A percentile compares a stretch with the other conserved stretches of the same genome.
phyloP scores from a whole-genome alignment of 139 green algal species.

The Micromonas commoda region DNA sequence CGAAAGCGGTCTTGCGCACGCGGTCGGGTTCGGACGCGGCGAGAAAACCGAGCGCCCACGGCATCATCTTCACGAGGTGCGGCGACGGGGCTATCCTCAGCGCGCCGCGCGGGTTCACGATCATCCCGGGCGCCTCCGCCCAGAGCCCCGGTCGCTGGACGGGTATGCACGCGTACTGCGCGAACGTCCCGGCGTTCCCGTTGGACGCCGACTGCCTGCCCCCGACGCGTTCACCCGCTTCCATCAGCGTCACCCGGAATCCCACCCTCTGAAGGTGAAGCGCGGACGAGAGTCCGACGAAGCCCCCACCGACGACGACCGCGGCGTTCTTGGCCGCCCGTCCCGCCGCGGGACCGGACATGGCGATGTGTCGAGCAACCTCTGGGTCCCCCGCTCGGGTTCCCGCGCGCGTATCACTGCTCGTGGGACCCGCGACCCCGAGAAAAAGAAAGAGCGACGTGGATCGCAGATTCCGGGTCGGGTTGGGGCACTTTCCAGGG shows the following conservation, averaged over 20 bases:
- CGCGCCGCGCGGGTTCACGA: background rate
- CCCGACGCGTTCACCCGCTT: background rate
- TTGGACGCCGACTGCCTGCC: background rate
- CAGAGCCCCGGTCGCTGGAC: background rate
- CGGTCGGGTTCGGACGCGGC: background rate
- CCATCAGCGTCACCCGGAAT: constrained; percentile 15
- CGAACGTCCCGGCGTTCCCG: constrained; percentile 32
- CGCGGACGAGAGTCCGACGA: constrained; percentile 29
- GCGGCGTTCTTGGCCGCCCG: background rate
- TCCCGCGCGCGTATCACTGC: too few species aligned
- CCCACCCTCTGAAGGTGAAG: background rate
- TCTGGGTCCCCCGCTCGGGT: too few species aligned
- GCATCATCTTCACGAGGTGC: constrained; percentile 18
- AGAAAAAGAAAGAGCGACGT: too few species aligned
- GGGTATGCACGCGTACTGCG: constrained; percentile 24
- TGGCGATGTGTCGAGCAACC: too few species aligned
- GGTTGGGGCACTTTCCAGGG: too few species aligned
- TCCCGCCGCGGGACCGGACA: too few species aligned
- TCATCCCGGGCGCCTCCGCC: constrained; percentile 2
- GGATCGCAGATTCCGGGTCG: too few species aligned
- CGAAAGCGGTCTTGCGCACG: background rate
- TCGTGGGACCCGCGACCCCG: too few species aligned
- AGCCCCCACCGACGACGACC: constrained; percentile 26
- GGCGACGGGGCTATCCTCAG: constrained; percentile 2
- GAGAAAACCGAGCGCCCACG: constrained; percentile 15